Percentiles rank a stretch among this genome's conserved stretches.
Evolutionary conservation across 345 rosid species (phyloP).

Genomic region (Alliaria petiolata): DNA sequence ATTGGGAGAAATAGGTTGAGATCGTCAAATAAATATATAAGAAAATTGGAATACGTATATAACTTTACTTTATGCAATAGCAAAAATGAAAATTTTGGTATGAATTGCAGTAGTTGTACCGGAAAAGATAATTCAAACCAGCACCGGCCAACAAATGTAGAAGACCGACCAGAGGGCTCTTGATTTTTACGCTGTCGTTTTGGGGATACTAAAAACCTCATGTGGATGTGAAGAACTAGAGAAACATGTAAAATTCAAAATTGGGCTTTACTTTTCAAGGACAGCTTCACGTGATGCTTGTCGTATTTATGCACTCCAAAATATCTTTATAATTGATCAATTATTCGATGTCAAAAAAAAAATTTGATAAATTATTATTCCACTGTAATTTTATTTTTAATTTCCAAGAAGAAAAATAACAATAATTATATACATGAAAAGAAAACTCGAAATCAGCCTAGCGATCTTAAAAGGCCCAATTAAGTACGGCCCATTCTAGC

Average conservation of each 20-base stretch:
- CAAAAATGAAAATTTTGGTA: neutral
- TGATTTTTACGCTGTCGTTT: conserved; percentile 21
- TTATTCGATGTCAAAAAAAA: too few species aligned
- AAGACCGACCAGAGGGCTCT: conserved; percentile 20
- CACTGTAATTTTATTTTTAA: neutral
- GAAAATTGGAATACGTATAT: neutral
- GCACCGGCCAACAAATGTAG: conserved; percentile 22
- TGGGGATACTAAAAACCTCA: conserved; percentile 34
- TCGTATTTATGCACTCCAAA: neutral
- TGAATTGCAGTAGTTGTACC: neutral
- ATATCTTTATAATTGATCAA: neutral
- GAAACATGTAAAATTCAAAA: conserved; percentile 5
- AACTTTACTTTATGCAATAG: neutral
- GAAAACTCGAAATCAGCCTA: neutral
- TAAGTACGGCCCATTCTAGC: neutral
- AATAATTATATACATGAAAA: neutral
- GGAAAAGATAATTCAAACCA: neutral
- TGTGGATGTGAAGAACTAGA: conserved; percentile 23
- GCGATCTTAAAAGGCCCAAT: neutral
- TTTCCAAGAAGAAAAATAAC: neutral
- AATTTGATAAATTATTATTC: too few species aligned
- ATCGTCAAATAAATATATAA: neutral
- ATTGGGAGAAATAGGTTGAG: neutral
- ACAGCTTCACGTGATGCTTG: conserved; percentile 29
- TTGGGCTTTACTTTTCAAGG: conserved; percentile 23